Base-by-base conservation (phyloP, 1,139 yeast genomes). In the Debaryomycetaceae sp. region DNA sequence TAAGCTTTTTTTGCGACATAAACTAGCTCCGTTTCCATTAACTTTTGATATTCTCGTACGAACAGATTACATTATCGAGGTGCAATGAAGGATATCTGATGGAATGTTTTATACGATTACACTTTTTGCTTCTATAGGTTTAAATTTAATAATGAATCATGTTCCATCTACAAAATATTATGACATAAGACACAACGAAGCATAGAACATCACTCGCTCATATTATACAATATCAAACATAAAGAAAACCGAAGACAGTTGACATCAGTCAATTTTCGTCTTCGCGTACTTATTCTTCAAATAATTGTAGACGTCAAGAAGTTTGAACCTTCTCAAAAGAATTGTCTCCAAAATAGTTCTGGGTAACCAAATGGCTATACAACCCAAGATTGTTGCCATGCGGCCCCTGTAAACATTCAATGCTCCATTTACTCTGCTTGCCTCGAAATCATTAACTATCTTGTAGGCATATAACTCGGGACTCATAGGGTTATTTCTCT, bases 401-500 rank as follows among this genome's bases (percentile, higher is more conserved):
- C 68, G 53, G 6, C 92, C 94, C 41, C 85, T 67, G 59, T 81
- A 83, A 22, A 62, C 41, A 44, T 73, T 56, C 37, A 73, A 59
- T 4, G 66, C 65, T 1, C 67, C 65, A 43, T 72, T 75, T 26
- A 78, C 62, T 4, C 69, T 66, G 37, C 72, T 73, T 3, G 54
- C 52, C 43, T 67, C 73, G 41, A 68, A 65, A 51, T 81, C 87
- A 37, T 61, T 54, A 13, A 77, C 78, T 1, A 84, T 81, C 40
- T 67, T 58, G 29, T 51, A 51, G 3, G 91, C 89, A 54, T 79
- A 86, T 0, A 42, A 60, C 7, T 70, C 78, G 0, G 89, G 73
- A 1, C 65, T 45, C 75, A 81, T 78, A 17, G 94, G 92, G 16
- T 63, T 59, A 57, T 78, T 78, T 37, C 75, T 67, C 32, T 60